A percentile compares a stretch with the other conserved stretches of the same genome.
These are phyloP conservation scores for Sicyos baderoa DNA, from an alignment of 306 rosid genomes.

Conservation along the genomic window DNA sequence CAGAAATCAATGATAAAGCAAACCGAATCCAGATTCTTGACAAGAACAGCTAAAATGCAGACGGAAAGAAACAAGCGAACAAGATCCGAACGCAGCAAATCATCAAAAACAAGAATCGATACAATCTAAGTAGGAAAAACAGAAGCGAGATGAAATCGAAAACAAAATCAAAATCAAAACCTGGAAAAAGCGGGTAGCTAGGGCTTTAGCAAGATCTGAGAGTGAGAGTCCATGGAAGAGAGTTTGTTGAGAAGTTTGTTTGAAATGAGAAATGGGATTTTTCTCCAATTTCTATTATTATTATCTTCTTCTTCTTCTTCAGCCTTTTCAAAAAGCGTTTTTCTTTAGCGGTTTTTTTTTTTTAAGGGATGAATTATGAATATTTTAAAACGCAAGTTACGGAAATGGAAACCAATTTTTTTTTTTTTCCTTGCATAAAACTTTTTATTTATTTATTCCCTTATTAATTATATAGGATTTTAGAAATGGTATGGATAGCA, in stretches of 20 bases:
- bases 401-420: not conserved
- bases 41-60: not conserved
- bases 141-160: not conserved
- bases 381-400: not conserved
- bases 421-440: too few species aligned
- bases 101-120: conserved; percentile 1
- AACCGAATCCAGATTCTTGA: not conserved
- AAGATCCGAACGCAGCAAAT: conserved; percentile 12
- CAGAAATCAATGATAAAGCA: not conserved
- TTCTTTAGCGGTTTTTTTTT: not conserved
- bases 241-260: conserved; percentile 27
- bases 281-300: not conserved
- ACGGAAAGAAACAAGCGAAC: not conserved
- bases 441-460: not conserved
- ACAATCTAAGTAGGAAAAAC: not conserved
- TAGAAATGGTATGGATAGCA: too few species aligned
- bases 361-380: not conserved
- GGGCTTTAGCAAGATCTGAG: conserved; percentile 55
- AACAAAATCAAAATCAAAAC: not conserved
- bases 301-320: conserved; percentile 1
- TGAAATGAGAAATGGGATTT: not conserved
- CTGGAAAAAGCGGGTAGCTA: not conserved
- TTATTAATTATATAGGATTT: not conserved
- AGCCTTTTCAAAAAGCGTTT: conserved; percentile 5
- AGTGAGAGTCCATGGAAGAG: conserved; percentile 26